Conservation (phyloP, 2,329 filamentous ascomycete species). For the Westerdykella ornata region DNA sequence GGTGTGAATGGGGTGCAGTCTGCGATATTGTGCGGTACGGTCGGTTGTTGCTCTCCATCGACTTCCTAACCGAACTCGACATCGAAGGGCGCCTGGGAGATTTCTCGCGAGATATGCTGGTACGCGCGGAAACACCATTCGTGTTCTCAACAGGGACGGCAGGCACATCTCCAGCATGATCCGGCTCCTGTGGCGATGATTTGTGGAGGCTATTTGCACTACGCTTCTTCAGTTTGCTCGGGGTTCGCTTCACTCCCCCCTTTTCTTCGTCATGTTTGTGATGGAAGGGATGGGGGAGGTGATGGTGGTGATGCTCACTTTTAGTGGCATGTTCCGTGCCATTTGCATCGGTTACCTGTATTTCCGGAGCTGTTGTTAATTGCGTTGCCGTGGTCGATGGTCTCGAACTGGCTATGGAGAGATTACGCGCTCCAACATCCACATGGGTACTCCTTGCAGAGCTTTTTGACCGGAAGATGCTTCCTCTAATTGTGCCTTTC, state of each 20-base stretch:
- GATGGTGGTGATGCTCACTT: constrained; percentile 32
- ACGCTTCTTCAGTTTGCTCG: constrained; percentile 37
- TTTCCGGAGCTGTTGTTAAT: constrained; percentile 53
- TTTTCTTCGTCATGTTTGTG: constrained; percentile 33
- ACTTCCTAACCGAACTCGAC: constrained; percentile 20
- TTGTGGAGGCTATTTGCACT: constrained; percentile 34
- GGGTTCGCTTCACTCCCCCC: constrained; percentile 30
- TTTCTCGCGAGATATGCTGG: constrained; percentile 9
- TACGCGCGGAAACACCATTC: constrained; percentile 15
- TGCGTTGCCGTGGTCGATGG: constrained; percentile 24
- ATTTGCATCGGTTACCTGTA: constrained; percentile 67
- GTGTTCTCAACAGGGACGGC: constrained; percentile 16
- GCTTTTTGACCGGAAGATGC: constrained; percentile 60
- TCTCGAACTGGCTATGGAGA: constrained; percentile 22
- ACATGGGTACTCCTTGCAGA: constrained; percentile 25
- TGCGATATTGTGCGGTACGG: constrained; percentile 32
- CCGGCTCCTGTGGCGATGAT: constrained; percentile 17
- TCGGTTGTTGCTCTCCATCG: constrained; percentile 30
- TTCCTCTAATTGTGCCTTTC: constrained; percentile 64
- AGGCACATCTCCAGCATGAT: constrained; percentile 19
- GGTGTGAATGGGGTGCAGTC: constrained; percentile 35
- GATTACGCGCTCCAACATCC: constrained; percentile 13
- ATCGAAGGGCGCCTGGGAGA: constrained; percentile 17
- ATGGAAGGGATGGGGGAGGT: constrained; percentile 17
- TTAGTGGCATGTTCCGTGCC: constrained; percentile 24